These are phyloP conservation scores for Leishmania braziliensis DNA, from an alignment of 208 protist genomes.

Conservation along the genomic window DNA sequence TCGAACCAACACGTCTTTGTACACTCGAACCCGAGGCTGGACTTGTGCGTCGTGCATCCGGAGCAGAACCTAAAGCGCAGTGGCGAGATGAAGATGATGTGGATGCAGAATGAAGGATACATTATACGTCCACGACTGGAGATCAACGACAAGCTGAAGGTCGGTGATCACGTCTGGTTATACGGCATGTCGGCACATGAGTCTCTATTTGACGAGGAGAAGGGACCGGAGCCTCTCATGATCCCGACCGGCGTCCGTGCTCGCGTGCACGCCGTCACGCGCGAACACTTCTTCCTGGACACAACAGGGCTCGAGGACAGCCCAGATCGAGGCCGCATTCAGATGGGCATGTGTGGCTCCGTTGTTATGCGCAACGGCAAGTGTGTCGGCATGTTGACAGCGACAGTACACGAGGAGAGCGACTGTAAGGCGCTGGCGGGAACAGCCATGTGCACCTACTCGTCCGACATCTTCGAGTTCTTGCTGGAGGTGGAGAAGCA, in stretches of 20 bases:
- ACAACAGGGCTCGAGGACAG: constrained; percentile 74
- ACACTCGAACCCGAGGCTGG: constrained; percentile 84
- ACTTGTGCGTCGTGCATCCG: constrained; percentile 86
- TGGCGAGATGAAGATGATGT: constrained; percentile 93
- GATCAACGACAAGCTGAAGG: constrained; percentile 63
- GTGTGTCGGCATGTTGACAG: constrained; percentile 93
- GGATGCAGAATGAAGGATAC: constrained; percentile 92
- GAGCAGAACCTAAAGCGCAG: constrained; percentile 89
- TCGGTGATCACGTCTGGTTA: constrained; percentile 89
- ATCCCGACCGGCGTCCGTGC: constrained; percentile 85
- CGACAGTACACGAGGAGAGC: constrained; percentile 86
- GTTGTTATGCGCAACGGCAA: constrained; percentile 86
- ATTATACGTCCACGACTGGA: constrained; percentile 81
- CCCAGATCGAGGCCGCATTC: constrained; percentile 57
- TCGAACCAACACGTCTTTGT: constrained; percentile 92
- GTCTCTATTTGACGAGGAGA: constrained; percentile 90
- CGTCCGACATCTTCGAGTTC: constrained; percentile 88
- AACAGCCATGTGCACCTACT: constrained; percentile 90
- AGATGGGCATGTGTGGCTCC: constrained; percentile 93
- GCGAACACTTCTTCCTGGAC: constrained; percentile 91
- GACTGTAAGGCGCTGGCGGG: constrained; percentile 77
- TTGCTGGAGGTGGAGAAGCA: constrained; percentile 91
- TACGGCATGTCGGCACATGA: constrained; percentile 91
- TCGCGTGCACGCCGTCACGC: constrained; percentile 73
- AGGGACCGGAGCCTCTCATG: constrained; percentile 86